Evolutionary conservation across 2,329 filamentous ascomycete species (phyloP), one percentile per base, ranked within the genome.

Genomic region (Talaromyces atroroseus): DNA sequence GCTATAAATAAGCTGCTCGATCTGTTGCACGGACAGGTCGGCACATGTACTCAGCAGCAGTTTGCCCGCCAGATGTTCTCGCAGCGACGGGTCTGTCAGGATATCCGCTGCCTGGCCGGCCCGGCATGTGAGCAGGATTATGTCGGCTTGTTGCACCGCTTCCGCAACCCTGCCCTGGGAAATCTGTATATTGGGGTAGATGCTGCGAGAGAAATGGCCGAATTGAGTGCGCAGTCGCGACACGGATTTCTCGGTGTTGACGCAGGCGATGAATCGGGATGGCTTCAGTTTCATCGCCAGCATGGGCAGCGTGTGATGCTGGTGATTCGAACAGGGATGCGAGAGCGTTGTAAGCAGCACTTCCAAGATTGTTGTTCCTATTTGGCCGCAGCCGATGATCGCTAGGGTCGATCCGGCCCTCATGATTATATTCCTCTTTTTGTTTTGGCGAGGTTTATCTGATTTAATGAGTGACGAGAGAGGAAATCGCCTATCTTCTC

Each of bases 121-220:
- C 36, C 45, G 38, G 21, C 50, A 54, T 8, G 50, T 38, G 40
- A 58, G 56, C n/a, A 58, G 47, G 50, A 58, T 47, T 20, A 58
- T 40, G 29, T 58, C 56, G 7, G 56, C 56, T 46, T 58, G 56
- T 23, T 53, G 50, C 38, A 54, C 51, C 3, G 52, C 51, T 12
- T 58, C 49, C 6, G 46, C 29, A 5, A 58, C 29, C 26, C 50
- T 21, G 21, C 56, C 56, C 32, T 50, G 56, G 3, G 51, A 54
- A 21, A 58, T 58, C 48, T 58, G 56, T 14, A 58, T 38, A 12
- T 58, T 54, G 3, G 56, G 56, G 6, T 54, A 58, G 18, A 46
- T 18, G 40, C 45, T 53, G 45, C 56, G 51, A n/a, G 56, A 38
- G n/a, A 54, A 40, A 45, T 46, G 51, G 14, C 56, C 56, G 32